Conservation (phyloP, 2,329 filamentous ascomycete species). For the Xylaria sp. region DNA sequence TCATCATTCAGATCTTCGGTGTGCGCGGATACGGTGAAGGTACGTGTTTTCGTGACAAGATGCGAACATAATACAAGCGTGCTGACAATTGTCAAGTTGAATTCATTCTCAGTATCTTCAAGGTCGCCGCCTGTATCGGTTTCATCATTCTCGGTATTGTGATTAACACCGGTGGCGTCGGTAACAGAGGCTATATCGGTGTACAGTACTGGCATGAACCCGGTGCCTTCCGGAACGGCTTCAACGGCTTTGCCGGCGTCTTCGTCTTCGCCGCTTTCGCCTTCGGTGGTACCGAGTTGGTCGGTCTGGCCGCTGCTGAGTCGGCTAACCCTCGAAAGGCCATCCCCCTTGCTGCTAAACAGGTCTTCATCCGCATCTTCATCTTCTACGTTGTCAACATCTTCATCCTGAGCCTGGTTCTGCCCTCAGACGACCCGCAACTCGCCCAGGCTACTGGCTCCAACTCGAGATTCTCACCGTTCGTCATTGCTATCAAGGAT, state of each 20-base stretch:
- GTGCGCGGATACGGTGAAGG: slow-evolving; percentile 52
- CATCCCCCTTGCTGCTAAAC: slow-evolving; percentile 47
- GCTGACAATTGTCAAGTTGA: slow-evolving; percentile 41
- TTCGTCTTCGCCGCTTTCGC: slow-evolving; percentile 49
- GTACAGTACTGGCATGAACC: slow-evolving; percentile 55
- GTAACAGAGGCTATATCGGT: slow-evolving; percentile 53
- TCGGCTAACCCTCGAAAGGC: slow-evolving; percentile 43
- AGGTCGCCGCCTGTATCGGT: slow-evolving; percentile 53
- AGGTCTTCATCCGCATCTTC: slow-evolving; percentile 50
- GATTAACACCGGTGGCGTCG: slow-evolving; percentile 53
- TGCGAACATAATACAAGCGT: background rate
- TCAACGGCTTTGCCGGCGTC: slow-evolving; percentile 46
- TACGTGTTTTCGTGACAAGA: slow-evolving; percentile 22
- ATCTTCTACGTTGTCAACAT: slow-evolving; percentile 50
- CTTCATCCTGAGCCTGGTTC: slow-evolving; percentile 47
- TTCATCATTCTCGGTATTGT: slow-evolving; percentile 62
- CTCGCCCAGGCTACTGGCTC: slow-evolving; percentile 37
- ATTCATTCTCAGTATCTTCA: slow-evolving; percentile 52
- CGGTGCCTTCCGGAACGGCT: slow-evolving; percentile 48
- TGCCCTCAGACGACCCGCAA: slow-evolving; percentile 39
- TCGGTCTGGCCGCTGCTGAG: slow-evolving; percentile 49
- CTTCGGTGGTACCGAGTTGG: slow-evolving; percentile 48
- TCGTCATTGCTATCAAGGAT: slow-evolving; percentile 46
- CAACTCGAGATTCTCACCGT: slow-evolving; percentile 45
- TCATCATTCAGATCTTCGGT: slow-evolving; percentile 50